Evolutionary conservation across 768 basidiomycete genomes (phyloP), one percentile per base, ranked within the genome.

Genomic region (Kwoniella botswanensis): DNA sequence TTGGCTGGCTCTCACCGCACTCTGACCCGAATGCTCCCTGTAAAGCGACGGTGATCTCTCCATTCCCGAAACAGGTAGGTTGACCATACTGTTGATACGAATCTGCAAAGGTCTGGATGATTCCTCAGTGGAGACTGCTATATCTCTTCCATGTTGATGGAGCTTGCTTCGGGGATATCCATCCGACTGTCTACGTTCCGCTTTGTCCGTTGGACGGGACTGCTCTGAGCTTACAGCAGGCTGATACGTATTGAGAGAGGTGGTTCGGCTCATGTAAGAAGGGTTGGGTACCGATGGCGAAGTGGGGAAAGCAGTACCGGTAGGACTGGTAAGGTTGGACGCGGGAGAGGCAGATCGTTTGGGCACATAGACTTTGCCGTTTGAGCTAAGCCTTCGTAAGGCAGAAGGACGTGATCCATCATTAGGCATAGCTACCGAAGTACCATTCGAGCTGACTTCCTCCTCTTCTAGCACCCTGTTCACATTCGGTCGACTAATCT

Each of bases 271-370:
- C 68, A 70, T 70, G 44, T 63, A 43, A 5, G 68, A 69, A 18
- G 61, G 12, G 22, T 41, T 56, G 17, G 29, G 44, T 50, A 29
- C 57, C 56, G 58, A 44, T 7, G 67, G 53, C 7, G 74, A 67
- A 29, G 44, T 6, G n/a, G 72, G 72, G 41, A 74, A 74, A 9
- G 53, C 57, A n/a, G 21, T 44, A 46, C 24, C 64, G 7, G 59
- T 65, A 21, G 71, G 67, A 44, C 71, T 72, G 24, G 54, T 24
- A 15, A 60, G 62, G 41, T 29, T 50, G 50, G 68, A 61, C 9
- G 73, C 44, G 5, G 79, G 75, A 4, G 79, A 78, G 7, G 60
- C 44, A 2, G 76, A 77, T 29, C 79, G 73, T 71, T 74, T 78
- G 15, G 75, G 73, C 0, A 78, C 57, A 57, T 76, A 75, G 9